Conservation (phyloP, 2,329 filamentous ascomycete genomes). For the Aspergillus brunneoviolaceus region DNA sequence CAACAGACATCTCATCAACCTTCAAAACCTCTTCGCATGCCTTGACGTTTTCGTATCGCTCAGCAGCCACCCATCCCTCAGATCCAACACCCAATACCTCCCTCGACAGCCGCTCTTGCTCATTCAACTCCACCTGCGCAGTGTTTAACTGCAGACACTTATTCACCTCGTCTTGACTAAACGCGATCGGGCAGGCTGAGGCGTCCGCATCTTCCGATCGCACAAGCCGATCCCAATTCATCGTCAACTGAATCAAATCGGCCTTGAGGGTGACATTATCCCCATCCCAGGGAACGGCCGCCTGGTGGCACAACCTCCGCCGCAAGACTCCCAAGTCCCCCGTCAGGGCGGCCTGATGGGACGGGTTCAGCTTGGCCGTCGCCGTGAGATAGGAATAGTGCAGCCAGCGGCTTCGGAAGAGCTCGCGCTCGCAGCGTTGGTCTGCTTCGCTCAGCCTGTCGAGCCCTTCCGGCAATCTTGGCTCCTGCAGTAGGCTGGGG, state of each 20-base stretch:
- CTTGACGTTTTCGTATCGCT: not conserved
- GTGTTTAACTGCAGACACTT: not conserved
- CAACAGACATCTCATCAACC: not conserved
- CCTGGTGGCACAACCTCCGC: conserved; percentile 22
- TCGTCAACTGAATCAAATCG: conserved; percentile 18
- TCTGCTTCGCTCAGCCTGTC: conserved; percentile 6
- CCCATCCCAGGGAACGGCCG: conserved; percentile 30
- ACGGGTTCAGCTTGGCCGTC: conserved; percentile 14
- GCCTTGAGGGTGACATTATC: conserved; percentile 25
- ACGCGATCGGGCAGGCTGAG: not conserved
- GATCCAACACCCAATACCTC: not conserved
- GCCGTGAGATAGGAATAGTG: conserved; percentile 25
- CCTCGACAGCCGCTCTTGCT: not conserved
- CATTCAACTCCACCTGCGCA: not conserved
- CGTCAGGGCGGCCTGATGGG: conserved; percentile 22
- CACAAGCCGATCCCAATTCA: conserved; percentile 14
- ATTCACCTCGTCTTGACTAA: not conserved
- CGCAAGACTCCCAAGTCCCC: conserved; percentile 14
- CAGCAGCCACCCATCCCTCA: not conserved
- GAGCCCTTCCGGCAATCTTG: conserved; percentile 13
- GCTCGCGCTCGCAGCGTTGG: conserved; percentile 15
- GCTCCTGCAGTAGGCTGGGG: conserved; percentile 18
- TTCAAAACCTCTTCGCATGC: not conserved
- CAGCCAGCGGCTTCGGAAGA: conserved; percentile 18
- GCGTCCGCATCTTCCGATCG: not conserved